These are phyloP conservation scores for Aristolochia californica DNA, from an alignment of 164 flowering plant genomes.

Conservation along the genomic window DNA sequence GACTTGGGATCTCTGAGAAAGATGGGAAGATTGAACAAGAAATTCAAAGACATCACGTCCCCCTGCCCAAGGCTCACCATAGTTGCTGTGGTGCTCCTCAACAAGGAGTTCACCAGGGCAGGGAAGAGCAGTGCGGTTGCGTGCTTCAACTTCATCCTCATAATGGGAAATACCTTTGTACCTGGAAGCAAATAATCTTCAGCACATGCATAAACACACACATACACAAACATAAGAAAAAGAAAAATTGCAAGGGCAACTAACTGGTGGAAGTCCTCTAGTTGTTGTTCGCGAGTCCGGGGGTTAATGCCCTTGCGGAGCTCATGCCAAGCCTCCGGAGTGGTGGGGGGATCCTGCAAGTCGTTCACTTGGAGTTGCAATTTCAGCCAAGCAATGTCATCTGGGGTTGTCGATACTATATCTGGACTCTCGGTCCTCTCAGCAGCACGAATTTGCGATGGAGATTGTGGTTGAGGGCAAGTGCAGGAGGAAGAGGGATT, in stretches of 20 bases:
- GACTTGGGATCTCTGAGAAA: slow-evolving; percentile 47
- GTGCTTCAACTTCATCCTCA: slow-evolving; percentile 43
- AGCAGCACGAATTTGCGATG: neutral
- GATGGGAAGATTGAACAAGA: slow-evolving; percentile 47
- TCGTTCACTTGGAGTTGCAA: slow-evolving; percentile 54
- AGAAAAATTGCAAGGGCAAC: neutral
- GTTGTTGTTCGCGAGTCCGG: slow-evolving; percentile 74
- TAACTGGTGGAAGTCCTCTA: slow-evolving; percentile 48
- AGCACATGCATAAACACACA: neutral
- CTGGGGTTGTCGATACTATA: slow-evolving; percentile 33
- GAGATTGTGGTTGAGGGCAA: neutral
- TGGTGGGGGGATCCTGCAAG: slow-evolving; percentile 44
- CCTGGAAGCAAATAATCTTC: slow-evolving; percentile 21
- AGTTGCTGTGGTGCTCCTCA: slow-evolving; percentile 95
- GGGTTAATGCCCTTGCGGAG: slow-evolving; percentile 93
- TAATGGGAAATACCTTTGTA: slow-evolving; percentile 94
- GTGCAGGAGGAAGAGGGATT: slow-evolving; percentile 38
- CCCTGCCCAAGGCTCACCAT: slow-evolving; percentile 99
- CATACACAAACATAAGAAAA: neutral
- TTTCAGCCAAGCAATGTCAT: slow-evolving; percentile 69
- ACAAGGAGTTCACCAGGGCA: slow-evolving; percentile 91
- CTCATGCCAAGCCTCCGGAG: slow-evolving; percentile 24
- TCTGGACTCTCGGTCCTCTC: slow-evolving; percentile 5
- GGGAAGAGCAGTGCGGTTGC: slow-evolving; percentile 67
- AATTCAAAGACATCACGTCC: slow-evolving; percentile 95